Conservation (phyloP, 2,329 filamentous ascomycete species). For the Teratosphaeria viscida region DNA sequence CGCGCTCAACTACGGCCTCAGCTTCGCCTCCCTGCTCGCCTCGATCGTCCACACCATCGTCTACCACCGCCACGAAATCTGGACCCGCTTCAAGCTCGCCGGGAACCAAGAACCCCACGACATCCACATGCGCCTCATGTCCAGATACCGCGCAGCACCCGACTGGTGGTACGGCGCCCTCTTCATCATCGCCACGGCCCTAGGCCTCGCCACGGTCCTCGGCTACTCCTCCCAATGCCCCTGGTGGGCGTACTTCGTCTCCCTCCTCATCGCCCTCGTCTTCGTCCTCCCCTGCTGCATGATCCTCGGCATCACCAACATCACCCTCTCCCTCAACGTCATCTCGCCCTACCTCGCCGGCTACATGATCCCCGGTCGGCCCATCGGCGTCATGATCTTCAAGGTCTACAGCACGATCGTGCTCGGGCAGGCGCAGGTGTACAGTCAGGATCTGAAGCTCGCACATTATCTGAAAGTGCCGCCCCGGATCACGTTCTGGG, state of each 20-base stretch:
- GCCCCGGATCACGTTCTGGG: conserved; percentile 35
- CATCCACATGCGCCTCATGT: conserved; percentile 69
- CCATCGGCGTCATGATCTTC: conserved; percentile 25
- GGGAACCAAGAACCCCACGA: conserved; percentile 15
- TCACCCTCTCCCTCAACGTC: conserved; percentile 27
- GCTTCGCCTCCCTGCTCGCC: conserved; percentile 28
- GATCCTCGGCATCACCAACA: conserved; percentile 72
- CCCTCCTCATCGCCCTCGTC: conserved; percentile 64
- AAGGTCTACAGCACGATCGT: conserved; percentile 24
- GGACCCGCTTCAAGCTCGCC: conserved; percentile 10
- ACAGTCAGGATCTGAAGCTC: conserved; percentile 17
- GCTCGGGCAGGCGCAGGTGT: conserved; percentile 16
- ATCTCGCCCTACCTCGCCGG: conserved; percentile 41
- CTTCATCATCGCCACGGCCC: conserved; percentile 15
- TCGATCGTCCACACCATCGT: conserved; percentile 27
- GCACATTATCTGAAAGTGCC: conserved; percentile 30
- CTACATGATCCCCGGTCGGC: conserved; percentile 35
- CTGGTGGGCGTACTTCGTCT: conserved; percentile 75
- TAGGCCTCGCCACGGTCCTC: conserved; percentile 12
- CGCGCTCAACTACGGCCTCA: conserved; percentile 29
- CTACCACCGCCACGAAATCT: conserved; percentile 27
- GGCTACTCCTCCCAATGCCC: conserved; percentile 28
- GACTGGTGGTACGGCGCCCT: conserved; percentile 49
- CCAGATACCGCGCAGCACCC: conserved; percentile 69
- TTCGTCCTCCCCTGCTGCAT: conserved; percentile 77